A percentile compares a stretch with the other conserved stretches of the same genome.
These are phyloP conservation scores for Sclerotinia trifoliorum DNA, from an alignment of 2,329 filamentous ascomycete genomes.

Conservation along the genomic window DNA sequence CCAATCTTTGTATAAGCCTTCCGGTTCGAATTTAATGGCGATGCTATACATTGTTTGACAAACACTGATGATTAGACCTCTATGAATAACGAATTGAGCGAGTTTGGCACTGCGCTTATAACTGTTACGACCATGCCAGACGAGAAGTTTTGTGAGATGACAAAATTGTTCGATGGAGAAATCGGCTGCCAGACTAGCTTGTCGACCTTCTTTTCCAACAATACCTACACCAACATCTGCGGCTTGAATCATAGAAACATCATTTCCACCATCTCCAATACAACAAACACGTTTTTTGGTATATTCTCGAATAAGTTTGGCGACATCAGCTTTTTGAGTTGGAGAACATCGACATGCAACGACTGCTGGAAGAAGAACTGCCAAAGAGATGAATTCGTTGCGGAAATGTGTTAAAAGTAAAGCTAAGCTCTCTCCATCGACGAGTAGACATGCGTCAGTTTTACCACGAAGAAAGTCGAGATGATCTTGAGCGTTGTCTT, in stretches of 20 bases:
- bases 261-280: constrained; percentile 96
- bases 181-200: constrained; percentile 91
- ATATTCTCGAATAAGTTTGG: constrained; percentile 81
- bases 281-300: constrained; percentile 96
- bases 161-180: constrained; percentile 96
- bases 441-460: constrained; percentile 81
- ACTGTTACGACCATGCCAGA: constrained; percentile 97
- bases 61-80: constrained; percentile 89
- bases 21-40: constrained; percentile 86
- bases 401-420: constrained; percentile 82
- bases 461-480: constrained; percentile 87
- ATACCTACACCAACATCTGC: constrained; percentile 98
- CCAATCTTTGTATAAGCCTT: constrained; percentile 95
- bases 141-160: constrained; percentile 92
- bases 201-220: constrained; percentile 93
- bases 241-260: constrained; percentile 98
- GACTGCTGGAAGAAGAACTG: constrained; percentile 84
- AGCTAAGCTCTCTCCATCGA: constrained; percentile 87
- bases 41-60: constrained; percentile 98
- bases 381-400: constrained; percentile 80
- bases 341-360: constrained; percentile 96
- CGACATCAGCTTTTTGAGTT: constrained; percentile 94
- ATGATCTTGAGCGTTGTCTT: constrained; percentile 81
- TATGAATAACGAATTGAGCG: constrained; percentile 96
- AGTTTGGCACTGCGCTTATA: constrained; percentile 96